Conservation (phyloP, 2,329 filamentous ascomycete genomes). For the Bipolaris victoriae region DNA sequence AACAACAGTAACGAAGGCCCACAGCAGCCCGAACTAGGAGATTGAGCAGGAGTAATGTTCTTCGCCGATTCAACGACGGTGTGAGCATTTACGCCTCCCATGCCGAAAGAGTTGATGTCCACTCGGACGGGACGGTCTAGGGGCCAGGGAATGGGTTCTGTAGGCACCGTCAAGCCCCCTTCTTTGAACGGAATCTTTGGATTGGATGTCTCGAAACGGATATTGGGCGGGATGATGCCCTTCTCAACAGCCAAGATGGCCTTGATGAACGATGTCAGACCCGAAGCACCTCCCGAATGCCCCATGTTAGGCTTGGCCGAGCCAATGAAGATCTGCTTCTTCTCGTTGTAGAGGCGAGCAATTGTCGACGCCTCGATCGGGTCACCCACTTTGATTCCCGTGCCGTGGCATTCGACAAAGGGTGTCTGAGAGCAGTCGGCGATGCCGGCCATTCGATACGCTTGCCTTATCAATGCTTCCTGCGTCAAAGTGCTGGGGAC, state of each 20-base stretch:
- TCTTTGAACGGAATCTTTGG: neutral
- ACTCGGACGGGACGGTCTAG: neutral
- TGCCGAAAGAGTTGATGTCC: neutral
- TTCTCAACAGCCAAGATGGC: conserved; percentile 49
- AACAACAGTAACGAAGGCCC: neutral
- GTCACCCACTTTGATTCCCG: conserved; percentile 60
- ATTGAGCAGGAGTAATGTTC: too few species aligned
- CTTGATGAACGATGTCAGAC: conserved; percentile 44
- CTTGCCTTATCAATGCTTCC: neutral
- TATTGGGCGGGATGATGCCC: conserved; percentile 36
- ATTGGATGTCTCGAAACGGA: neutral
- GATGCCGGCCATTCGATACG: neutral
- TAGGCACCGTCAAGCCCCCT: neutral
- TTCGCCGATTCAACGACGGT: too few species aligned
- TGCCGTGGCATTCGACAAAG: conserved; percentile 47
- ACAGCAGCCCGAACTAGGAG: too few species aligned
- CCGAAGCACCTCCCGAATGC: conserved; percentile 48
- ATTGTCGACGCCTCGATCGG: conserved; percentile 28
- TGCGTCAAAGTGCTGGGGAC: neutral
- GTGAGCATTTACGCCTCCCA: neutral
- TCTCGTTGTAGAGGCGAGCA: conserved; percentile 13
- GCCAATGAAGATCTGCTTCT: conserved; percentile 14
- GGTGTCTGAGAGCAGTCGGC: conserved; percentile 9
- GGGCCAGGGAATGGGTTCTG: neutral
- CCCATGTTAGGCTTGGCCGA: conserved; percentile 47